Percentiles rank a stretch among this genome's conserved stretches.
phyloP scores from a whole-genome alignment of 1,284 basidiomycete genomes.

The Sanghuangporus weigelae region DNA sequence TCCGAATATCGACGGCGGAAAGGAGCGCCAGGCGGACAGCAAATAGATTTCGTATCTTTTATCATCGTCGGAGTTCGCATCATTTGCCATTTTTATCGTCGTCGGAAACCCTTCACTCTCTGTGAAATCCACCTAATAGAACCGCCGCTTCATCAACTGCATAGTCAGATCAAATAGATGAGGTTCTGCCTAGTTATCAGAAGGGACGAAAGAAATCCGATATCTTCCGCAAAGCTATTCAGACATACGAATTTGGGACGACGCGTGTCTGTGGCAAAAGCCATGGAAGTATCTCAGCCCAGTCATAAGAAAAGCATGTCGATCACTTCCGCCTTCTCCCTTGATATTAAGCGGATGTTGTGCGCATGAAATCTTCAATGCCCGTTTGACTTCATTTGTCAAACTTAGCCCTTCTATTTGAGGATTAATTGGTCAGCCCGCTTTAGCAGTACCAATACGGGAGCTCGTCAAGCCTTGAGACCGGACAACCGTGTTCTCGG shows the following conservation, averaged over 20 bases:
- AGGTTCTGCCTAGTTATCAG: not conserved
- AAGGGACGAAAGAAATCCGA: not conserved
- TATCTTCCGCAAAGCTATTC: not conserved
- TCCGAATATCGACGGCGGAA: not conserved
- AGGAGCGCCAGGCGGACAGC: not conserved
- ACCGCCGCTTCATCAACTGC: not conserved
- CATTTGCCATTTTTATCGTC: not conserved
- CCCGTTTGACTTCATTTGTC: not conserved
- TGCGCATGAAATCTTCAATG: not conserved
- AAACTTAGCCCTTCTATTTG: not conserved
- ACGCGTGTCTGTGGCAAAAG: not conserved
- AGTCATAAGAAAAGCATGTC: not conserved
- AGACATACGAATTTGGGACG: not conserved
- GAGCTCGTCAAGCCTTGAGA: not conserved
- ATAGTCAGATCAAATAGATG: not conserved
- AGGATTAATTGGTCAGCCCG: not conserved
- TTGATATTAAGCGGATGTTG: not conserved
- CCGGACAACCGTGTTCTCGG: not conserved
- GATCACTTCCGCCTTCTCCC: not conserved
- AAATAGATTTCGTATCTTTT: not conserved
- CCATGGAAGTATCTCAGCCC: not conserved
- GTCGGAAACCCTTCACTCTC: not conserved
- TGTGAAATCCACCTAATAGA: not conserved
- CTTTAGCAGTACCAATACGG: not conserved
- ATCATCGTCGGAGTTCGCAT: not conserved